Conservation (phyloP, 2,329 filamentous ascomycete species). For the Coniosporium tulheliwenetii region DNA sequence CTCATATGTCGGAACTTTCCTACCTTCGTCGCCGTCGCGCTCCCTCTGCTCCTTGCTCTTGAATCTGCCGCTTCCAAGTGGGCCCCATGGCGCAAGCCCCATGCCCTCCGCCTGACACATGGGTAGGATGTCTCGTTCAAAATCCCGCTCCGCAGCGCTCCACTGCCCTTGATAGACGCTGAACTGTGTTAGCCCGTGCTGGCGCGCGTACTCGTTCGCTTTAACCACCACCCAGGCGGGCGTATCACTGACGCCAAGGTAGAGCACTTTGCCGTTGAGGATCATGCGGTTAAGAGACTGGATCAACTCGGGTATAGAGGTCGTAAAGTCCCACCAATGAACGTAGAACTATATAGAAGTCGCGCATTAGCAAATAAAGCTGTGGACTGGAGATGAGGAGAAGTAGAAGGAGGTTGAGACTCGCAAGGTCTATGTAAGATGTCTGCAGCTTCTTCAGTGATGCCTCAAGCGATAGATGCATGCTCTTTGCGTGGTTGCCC, state of each 20-base stretch:
- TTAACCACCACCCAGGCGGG: constrained; percentile 22
- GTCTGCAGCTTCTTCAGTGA: constrained; percentile 26
- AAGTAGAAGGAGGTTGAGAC: not conserved
- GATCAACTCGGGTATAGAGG: constrained; percentile 28
- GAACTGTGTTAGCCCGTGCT: constrained; percentile 23
- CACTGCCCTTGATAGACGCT: constrained; percentile 25
- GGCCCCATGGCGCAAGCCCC: constrained; percentile 14
- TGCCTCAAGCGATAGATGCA: constrained; percentile 20
- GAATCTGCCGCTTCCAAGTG: constrained; percentile 25
- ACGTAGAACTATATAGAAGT: constrained; percentile 20
- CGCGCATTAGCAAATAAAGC: no score
- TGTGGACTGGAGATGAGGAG: no score
- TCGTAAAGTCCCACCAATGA: constrained; percentile 27
- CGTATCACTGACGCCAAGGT: constrained; percentile 27
- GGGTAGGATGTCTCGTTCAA: constrained; percentile 30
- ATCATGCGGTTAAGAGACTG: constrained; percentile 25
- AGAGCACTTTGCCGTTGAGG: constrained; percentile 24
- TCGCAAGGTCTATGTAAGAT: constrained; percentile 19
- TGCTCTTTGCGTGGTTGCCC: constrained; percentile 23
- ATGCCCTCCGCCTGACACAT: constrained; percentile 27
- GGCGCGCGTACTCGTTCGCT: constrained; percentile 20
- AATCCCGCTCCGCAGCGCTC: constrained; percentile 24
- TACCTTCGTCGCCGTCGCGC: not conserved
- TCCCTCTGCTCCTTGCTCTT: constrained; percentile 29
- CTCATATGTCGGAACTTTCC: constrained; percentile 12